Evolutionary conservation across 2,329 filamentous ascomycete genomes (phyloP).

Genomic region (Colletotrichum cordylinicola): DNA sequence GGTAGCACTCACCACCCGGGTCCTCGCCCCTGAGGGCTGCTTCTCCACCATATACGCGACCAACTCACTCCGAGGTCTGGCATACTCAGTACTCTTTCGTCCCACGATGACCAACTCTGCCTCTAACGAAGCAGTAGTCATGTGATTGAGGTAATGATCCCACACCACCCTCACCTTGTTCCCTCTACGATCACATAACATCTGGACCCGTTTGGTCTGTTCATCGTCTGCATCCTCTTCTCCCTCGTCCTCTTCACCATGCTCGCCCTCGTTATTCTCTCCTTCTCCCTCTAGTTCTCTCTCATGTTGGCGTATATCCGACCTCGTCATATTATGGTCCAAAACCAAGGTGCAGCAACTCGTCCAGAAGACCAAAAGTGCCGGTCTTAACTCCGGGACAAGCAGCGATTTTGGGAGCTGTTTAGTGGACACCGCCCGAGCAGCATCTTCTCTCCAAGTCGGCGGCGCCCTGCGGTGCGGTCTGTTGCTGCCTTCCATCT

Average conservation of each 20-base stretch:
- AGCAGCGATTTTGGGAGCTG: not conserved
- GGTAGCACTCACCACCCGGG: not conserved
- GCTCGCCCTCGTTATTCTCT: not conserved
- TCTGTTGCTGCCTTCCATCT: not conserved
- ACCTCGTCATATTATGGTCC: not conserved
- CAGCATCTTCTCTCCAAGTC: not conserved
- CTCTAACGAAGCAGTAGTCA: not conserved
- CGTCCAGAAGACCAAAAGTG: not conserved
- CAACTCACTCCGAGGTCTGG: not conserved
- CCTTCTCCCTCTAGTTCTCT: not conserved
- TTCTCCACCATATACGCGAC: not conserved
- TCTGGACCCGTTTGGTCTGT: not conserved
- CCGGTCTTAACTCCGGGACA: not conserved
- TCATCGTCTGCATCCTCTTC: not conserved
- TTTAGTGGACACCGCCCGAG: not conserved
- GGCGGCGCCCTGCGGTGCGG: not conserved
- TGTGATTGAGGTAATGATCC: not conserved
- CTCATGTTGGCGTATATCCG: not conserved
- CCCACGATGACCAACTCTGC: not conserved
- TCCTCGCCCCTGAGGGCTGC: not conserved
- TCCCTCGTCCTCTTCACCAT: not conserved
- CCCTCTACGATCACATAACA: not conserved
- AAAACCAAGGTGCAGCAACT: not conserved
- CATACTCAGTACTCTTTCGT: not conserved
- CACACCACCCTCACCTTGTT: not conserved